Conservation (phyloP, 805 yeast species). For the Starmerella tilneyi region DNA sequence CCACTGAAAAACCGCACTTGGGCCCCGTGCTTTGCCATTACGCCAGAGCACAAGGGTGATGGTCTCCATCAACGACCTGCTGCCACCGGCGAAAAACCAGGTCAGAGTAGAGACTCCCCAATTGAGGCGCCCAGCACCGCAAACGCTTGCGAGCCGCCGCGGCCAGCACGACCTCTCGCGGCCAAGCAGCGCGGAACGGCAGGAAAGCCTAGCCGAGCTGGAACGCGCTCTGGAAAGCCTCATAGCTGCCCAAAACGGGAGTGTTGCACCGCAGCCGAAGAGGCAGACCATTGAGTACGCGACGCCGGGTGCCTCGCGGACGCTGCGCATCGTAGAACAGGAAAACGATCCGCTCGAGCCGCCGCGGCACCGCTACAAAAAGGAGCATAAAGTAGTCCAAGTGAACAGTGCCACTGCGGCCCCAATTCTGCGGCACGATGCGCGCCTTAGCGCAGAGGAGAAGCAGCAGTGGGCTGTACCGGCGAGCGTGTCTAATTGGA, state of each 20-base stretch:
- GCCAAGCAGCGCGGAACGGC: conserved; percentile 41
- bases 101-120: not conserved
- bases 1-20: too few relatives aligned
- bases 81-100: conserved; percentile 1
- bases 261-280: not conserved
- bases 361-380: conserved; percentile 55
- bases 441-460: conserved; percentile 54
- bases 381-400: conserved; percentile 1
- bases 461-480: conserved; percentile 80
- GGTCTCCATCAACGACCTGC: conserved; percentile 3
- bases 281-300: conserved; percentile 38
- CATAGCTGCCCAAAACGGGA: conserved; percentile 28
- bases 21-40: too few relatives aligned
- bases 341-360: conserved; percentile 82
- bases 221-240: conserved; percentile 49
- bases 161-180: conserved; percentile 30
- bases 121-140: not conserved
- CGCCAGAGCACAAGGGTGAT: not conserved
- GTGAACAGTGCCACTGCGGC: conserved; percentile 28
- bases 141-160: not conserved
- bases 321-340: conserved; percentile 55
- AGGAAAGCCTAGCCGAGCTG: conserved; percentile 40
- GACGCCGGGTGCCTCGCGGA: conserved; percentile 35
- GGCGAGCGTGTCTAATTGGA: conserved; percentile 89
- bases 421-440: conserved; percentile 45